These are phyloP conservation scores for Nemania sp. DNA, from an alignment of 2,329 filamentous ascomycete genomes.

Conservation along the genomic window DNA sequence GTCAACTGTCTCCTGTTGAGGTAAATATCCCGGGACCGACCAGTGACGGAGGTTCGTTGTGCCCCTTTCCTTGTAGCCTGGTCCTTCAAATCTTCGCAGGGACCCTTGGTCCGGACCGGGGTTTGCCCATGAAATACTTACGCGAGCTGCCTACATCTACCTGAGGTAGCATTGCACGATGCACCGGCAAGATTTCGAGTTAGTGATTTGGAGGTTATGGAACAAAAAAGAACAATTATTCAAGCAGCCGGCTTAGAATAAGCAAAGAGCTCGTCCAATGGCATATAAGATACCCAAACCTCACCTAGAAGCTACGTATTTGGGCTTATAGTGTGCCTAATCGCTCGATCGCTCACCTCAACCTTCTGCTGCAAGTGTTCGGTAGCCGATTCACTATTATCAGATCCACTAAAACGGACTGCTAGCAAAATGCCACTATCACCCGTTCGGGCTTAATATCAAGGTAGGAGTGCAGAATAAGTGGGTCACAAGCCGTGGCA, in stretches of 20 bases:
- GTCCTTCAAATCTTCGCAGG: slow-evolving; percentile 19
- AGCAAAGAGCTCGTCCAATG: background rate
- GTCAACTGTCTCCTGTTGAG: slow-evolving; percentile 7
- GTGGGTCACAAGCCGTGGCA: slow-evolving; percentile 6
- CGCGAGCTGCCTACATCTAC: background rate
- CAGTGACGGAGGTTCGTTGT: slow-evolving; percentile 17
- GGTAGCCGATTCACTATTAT: slow-evolving; percentile 18
- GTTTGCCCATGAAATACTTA: slow-evolving; percentile 12
- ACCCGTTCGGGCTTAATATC: slow-evolving; percentile 15
- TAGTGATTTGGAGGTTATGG: slow-evolving; percentile 14
- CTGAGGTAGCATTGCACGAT: slow-evolving; percentile 6
- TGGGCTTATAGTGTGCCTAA: too few relatives aligned
- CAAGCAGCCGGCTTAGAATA: background rate
- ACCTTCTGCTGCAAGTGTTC: slow-evolving; percentile 22
- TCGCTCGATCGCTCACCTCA: slow-evolving; percentile 2
- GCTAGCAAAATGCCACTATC: slow-evolving; percentile 7
- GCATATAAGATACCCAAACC: background rate
- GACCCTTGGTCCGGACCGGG: slow-evolving; percentile 15
- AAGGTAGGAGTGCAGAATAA: background rate
- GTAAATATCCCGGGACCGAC: slow-evolving; percentile 7
- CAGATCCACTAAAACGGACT: slow-evolving; percentile 2
- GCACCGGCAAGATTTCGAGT: slow-evolving; percentile 11
- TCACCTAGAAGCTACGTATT: background rate
- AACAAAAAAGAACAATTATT: background rate
- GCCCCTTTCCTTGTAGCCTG: slow-evolving; percentile 23